phyloP scores from a whole-genome alignment of 768 basidiomycete genomes.

The Kwoniella bestiolae region DNA sequence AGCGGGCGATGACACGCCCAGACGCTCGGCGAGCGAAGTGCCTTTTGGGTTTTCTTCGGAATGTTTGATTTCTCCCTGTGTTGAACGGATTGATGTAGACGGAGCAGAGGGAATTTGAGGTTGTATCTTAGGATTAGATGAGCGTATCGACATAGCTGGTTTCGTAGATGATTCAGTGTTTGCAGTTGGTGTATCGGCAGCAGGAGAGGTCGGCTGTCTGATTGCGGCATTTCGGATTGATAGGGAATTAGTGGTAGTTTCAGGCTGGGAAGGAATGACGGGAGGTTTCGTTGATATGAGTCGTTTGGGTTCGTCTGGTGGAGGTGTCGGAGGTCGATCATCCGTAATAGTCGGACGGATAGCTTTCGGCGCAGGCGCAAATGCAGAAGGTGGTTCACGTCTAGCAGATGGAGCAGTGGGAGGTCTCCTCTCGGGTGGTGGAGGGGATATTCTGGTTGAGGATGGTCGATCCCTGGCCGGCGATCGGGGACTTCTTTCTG shows the following conservation, averaged over 20 bases:
- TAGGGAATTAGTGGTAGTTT: neutral
- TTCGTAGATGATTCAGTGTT: neutral
- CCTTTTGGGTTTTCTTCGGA: neutral
- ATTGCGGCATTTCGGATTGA: neutral
- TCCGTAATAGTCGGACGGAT: neutral
- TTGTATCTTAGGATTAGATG: too few species aligned
- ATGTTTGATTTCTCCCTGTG: neutral
- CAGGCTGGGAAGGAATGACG: neutral
- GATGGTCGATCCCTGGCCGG: neutral
- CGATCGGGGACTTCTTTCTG: neutral
- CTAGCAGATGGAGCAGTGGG: neutral
- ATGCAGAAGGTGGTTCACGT: neutral
- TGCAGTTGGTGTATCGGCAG: neutral
- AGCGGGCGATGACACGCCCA: too few species aligned
- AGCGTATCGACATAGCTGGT: neutral
- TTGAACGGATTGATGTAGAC: neutral
- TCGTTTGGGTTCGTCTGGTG: neutral
- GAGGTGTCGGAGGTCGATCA: neutral
- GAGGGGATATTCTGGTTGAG: neutral
- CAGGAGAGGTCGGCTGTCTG: neutral
- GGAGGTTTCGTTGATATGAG: neutral
- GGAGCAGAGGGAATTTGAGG: too few species aligned
- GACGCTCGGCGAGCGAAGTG: conserved; percentile 11
- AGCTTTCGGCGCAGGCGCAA: too few species aligned
- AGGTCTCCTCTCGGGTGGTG: neutral